These are phyloP conservation scores for Tricholoma sp. DNA, from an alignment of 768 basidiomycete species.

Conservation along the genomic window DNA sequence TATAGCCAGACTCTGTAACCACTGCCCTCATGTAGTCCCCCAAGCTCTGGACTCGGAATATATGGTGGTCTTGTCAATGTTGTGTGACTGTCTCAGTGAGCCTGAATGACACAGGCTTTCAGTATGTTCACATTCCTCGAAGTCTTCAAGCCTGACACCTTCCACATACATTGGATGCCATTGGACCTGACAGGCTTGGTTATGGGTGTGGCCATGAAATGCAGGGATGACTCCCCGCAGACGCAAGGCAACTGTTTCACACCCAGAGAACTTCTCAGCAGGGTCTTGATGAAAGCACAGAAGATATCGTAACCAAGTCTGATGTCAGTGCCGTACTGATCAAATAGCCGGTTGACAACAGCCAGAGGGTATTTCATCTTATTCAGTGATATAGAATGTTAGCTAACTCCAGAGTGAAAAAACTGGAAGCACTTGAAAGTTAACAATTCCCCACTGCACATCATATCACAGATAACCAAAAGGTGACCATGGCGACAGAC, in stretches of 20 bases:
- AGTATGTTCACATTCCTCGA: constrained; percentile 25
- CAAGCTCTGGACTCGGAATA: no score
- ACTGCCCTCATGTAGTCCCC: no score
- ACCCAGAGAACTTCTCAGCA: constrained; percentile 18
- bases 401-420: neutral
- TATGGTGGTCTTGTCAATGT: no score
- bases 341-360: constrained; percentile 14
- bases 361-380: constrained; percentile 26
- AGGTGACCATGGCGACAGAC: constrained; percentile 24
- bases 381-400: neutral
- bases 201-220: constrained; percentile 27
- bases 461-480: constrained; percentile 19
- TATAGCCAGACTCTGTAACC: no score
- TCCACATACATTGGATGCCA: constrained; percentile 16
- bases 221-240: constrained; percentile 13
- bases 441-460: neutral
- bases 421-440: neutral
- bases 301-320: constrained; percentile 26
- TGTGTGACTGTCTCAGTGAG: no score
- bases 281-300: constrained; percentile 20
- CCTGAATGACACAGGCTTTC: no score
- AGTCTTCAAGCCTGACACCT: constrained; percentile 23
- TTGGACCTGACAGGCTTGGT: constrained; percentile 19
- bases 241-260: neutral
- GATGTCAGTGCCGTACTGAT: constrained; percentile 15